A percentile compares a stretch with the other conserved stretches of the same genome.
Evolutionary conservation across 2,329 filamentous ascomycete species (phyloP).

Genomic region (Xylaria hypoxylon): DNA sequence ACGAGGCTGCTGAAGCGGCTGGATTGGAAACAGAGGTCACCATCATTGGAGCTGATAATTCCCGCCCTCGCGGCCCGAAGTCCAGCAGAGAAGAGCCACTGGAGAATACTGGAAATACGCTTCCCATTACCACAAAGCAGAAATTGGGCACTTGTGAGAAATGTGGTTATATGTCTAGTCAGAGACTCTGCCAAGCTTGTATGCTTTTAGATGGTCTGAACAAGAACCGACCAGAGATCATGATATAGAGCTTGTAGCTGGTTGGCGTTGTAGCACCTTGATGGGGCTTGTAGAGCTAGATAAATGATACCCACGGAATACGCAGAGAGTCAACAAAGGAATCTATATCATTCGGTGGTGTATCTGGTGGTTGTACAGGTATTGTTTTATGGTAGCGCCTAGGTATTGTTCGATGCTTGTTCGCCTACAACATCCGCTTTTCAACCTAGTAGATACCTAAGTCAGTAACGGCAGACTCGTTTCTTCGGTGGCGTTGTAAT

Average conservation of each 20-base stretch:
- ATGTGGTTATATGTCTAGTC: constrained; percentile 96
- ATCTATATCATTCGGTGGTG: constrained; percentile 38
- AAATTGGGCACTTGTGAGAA: constrained; percentile 84
- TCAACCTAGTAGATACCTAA: constrained; percentile 58
- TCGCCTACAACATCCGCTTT: constrained; percentile 61
- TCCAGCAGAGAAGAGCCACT: constrained; percentile 52
- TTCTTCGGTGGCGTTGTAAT: constrained; percentile 16
- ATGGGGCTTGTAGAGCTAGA: constrained; percentile 34
- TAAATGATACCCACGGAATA: constrained; percentile 45
- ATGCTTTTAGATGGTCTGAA: constrained; percentile 90
- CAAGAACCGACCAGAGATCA: constrained; percentile 74
- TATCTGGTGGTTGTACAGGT: constrained; percentile 43
- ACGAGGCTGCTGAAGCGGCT: constrained; percentile 69
- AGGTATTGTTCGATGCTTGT: constrained; percentile 22
- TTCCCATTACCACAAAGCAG: constrained; percentile 66
- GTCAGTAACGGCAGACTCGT: constrained; percentile 24
- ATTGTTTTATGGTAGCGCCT: constrained; percentile 28
- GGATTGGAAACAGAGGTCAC: constrained; percentile 76
- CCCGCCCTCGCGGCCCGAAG: constrained; percentile 52
- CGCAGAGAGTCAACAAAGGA: constrained; percentile 33
- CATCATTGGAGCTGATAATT: constrained; percentile 47
- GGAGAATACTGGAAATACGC: constrained; percentile 40
- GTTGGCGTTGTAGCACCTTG: constrained; percentile 17
- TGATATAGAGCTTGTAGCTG: constrained; percentile 56
- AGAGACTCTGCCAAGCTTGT: constrained; percentile 93